phyloP scores from a whole-genome alignment of 2,329 filamentous ascomycete species.

The Colletotrichum echinochloae region DNA sequence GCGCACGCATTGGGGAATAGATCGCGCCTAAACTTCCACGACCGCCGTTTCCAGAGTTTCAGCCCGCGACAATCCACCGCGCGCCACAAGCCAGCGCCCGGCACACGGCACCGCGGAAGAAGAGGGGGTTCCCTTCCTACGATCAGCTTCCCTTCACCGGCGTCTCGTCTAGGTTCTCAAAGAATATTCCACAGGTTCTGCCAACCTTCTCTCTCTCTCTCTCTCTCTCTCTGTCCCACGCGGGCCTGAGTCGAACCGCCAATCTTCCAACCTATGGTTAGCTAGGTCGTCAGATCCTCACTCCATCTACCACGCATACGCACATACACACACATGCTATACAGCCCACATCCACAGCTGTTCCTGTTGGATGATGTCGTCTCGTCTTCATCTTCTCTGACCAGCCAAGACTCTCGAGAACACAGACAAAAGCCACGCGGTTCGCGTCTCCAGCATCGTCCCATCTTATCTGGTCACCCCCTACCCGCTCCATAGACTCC shows the following conservation, averaged over 20 bases:
- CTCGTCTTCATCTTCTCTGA: conserved; percentile 4
- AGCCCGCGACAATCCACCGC: conserved; percentile 36
- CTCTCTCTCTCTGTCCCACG: no score
- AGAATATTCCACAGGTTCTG: not conserved
- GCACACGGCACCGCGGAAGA: not conserved
- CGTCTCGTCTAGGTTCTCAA: not conserved
- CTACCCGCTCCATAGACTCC: not conserved
- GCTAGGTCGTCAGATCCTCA: not conserved
- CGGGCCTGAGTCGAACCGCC: no score
- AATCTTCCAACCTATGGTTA: not conserved
- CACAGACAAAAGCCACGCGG: not conserved
- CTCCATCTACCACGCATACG: not conserved
- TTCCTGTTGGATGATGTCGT: not conserved
- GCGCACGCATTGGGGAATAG: not conserved
- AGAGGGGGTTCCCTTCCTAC: not conserved
- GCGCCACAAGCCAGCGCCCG: conserved; percentile 22
- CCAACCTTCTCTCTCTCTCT: not conserved
- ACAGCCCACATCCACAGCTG: no score
- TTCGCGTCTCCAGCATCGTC: not conserved
- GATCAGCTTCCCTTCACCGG: not conserved
- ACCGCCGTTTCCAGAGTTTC: conserved; percentile 37
- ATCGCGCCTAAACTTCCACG: conserved; percentile 5
- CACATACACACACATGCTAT: not conserved
- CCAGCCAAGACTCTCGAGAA: not conserved
- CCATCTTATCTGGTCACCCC: conserved; percentile 6